Percentiles rank a stretch among this genome's conserved stretches.
These are phyloP conservation scores for Zoysia pacifica DNA, from an alignment of 176 grass and related monocot genomes.

Conservation along the genomic window DNA sequence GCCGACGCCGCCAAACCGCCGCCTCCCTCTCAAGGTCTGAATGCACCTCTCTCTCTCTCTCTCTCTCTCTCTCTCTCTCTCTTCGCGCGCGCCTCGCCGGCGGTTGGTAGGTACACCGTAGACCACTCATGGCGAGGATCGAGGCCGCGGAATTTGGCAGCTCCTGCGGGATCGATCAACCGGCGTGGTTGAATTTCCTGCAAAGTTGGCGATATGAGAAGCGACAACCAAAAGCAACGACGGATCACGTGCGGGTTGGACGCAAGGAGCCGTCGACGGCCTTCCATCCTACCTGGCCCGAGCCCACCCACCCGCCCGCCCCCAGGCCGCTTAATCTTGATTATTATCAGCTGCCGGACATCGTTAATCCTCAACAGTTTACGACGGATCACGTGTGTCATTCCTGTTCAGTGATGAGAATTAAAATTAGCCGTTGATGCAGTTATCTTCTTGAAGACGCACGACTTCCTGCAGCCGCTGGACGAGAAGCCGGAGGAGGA, in stretches of 20 bases:
- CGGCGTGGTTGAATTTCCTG: slow-evolving; percentile 9
- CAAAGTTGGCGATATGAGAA: slow-evolving; percentile 18
- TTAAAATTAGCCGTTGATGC: not conserved
- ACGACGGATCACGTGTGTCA: no score
- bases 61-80: not conserved
- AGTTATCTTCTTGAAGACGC: slow-evolving; percentile 72
- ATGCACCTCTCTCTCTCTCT: not conserved
- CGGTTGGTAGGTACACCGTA: not conserved
- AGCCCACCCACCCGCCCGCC: slow-evolving; percentile 30
- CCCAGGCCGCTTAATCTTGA: slow-evolving; percentile 6
- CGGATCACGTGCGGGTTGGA: slow-evolving; percentile 56
- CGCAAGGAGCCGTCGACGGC: slow-evolving; percentile 46
- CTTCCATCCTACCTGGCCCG: slow-evolving; percentile 42
- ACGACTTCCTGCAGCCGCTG: slow-evolving; percentile 75
- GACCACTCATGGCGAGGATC: not conserved
- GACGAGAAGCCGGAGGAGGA: slow-evolving; percentile 20
- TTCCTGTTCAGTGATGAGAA: not conserved
- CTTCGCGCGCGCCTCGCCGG: not conserved
- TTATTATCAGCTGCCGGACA: not conserved
- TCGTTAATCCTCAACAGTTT: not conserved
- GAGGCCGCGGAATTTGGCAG: not conserved
- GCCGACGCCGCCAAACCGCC: slow-evolving; percentile 40
- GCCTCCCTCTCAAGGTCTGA: slow-evolving; percentile 55
- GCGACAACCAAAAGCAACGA: slow-evolving; percentile 48
- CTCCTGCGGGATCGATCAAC: not conserved